These are phyloP conservation scores for Rhizopogon sp. DNA, from an alignment of 768 basidiomycete species.

Conservation along the genomic window DNA sequence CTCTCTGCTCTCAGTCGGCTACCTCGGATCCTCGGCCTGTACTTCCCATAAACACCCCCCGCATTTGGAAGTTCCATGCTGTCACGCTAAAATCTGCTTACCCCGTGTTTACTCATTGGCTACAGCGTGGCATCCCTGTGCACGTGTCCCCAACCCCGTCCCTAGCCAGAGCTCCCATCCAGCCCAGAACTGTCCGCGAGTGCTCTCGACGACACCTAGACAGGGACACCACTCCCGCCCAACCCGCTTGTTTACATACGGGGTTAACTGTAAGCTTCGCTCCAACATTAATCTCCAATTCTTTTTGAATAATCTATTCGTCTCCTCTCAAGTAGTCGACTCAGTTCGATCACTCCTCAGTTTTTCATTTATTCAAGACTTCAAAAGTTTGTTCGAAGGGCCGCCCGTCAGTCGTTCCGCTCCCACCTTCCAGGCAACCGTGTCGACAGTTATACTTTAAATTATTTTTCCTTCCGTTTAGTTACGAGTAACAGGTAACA, in stretches of 20 bases:
- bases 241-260: background rate
- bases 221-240: background rate
- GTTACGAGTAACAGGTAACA: too few species aligned
- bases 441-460: background rate
- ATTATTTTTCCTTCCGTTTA: background rate
- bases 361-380: background rate
- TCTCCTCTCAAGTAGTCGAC: background rate
- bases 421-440: background rate
- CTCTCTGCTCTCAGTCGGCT: conserved; percentile 21
- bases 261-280: background rate
- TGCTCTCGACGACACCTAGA: background rate
- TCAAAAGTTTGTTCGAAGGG: too few species aligned
- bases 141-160: conserved; percentile 18
- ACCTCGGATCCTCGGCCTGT: conserved; percentile 29
- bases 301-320: conserved; percentile 5
- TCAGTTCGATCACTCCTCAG: background rate
- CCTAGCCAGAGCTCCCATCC: conserved; percentile 4
- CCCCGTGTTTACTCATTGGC: conserved; percentile 6
- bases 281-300: background rate
- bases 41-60: background rate
- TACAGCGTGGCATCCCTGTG: background rate
- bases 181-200: background rate
- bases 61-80: conserved; percentile 13
- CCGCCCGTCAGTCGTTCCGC: background rate
- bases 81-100: conserved; percentile 15